Base-by-base conservation (phyloP, 371 early-diverging fungal species). In the Mortierella sp. region DNA sequence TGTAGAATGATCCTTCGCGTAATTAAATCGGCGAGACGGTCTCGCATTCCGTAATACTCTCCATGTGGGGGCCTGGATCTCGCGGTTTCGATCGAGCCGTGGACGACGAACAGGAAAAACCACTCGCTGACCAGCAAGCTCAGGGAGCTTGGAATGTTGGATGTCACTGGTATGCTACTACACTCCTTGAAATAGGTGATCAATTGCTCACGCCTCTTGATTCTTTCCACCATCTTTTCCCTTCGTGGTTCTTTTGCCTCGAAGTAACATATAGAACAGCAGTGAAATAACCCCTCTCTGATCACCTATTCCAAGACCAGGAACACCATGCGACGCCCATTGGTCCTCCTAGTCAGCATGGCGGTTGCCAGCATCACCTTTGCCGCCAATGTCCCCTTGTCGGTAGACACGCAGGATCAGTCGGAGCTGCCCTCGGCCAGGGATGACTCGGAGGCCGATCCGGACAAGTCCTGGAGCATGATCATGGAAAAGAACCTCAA, bases 331-430 rank as follows among this genome's bases (percentile, higher is more conserved):
- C 67, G 22, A 49, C 21, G 63, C 9, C 59, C 53, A 27, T 21
- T 67, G 21, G 57, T 67, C 28, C 28, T 74, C 14, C 25, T 74
- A 14, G 53, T 67, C 56, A 74, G 67, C 57, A 37, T 74, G 31
- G 68, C 74, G 19, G 34, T 56, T 2, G 64, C 64, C 6, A 60
- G 60, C 24, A 29, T 68, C n/a, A 52, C 50, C 7, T 22, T 68
- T 3, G 61, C 51, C 3, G 25, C 49, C 9, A 64, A 64, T 4
- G 27, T 44, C 4, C 50, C 39, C 1, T 13, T 39, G 16, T n/a
- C 31, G 8, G 34, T 3, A 34, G 24, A 16, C 12, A 37, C 39
- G 56, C 53, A 46, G 47, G 39, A 39, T 31, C 54, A 21, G 29
- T 29, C 16, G 24, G 47, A n/a, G 24, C 24, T 19, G 34, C 47